phyloP scores from a whole-genome alignment of 129 eudicot genomes.

The Chrysanthemum seticuspe region DNA sequence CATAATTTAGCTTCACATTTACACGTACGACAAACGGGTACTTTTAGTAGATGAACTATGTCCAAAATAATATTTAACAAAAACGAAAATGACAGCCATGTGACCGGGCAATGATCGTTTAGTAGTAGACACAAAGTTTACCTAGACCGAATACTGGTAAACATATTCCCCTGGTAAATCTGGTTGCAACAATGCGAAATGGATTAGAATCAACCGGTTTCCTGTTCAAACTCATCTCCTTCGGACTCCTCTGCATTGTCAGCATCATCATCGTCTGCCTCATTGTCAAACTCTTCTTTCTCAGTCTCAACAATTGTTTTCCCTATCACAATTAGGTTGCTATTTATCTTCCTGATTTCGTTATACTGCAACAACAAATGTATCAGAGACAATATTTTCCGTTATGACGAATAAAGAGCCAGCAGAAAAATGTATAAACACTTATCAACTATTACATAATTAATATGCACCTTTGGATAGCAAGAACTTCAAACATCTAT shows the following conservation, averaged over 20 bases:
- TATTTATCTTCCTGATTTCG: slow-evolving; percentile 72
- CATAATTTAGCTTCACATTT: background rate
- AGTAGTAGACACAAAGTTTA: slow-evolving; percentile 2
- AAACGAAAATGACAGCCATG: background rate
- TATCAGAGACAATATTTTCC: background rate
- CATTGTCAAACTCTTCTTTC: slow-evolving; percentile 75
- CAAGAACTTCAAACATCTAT: background rate
- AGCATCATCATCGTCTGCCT: slow-evolving; percentile 51
- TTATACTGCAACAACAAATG: slow-evolving; percentile 45
- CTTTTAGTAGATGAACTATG: background rate
- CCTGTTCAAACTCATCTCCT: slow-evolving; percentile 95
- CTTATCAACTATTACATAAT: slow-evolving; percentile 4
- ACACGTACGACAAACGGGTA: background rate
- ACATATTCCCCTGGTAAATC: background rate
- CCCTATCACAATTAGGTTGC: slow-evolving; percentile 64
- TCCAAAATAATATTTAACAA: slow-evolving; percentile 13
- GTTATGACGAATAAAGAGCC: background rate
- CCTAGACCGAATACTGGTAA: slow-evolving; percentile 2
- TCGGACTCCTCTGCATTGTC: slow-evolving; percentile 94
- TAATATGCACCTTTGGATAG: background rate
- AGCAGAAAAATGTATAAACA: background rate
- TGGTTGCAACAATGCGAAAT: background rate
- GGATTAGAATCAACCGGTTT: slow-evolving; percentile 53
- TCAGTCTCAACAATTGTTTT: slow-evolving; percentile 68
- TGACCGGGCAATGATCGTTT: slow-evolving; percentile 10